Evolutionary conservation across 2,329 filamentous ascomycete genomes (phyloP), one percentile per base, ranked within the genome.

Genomic region (Geosmithia putterillii): DNA sequence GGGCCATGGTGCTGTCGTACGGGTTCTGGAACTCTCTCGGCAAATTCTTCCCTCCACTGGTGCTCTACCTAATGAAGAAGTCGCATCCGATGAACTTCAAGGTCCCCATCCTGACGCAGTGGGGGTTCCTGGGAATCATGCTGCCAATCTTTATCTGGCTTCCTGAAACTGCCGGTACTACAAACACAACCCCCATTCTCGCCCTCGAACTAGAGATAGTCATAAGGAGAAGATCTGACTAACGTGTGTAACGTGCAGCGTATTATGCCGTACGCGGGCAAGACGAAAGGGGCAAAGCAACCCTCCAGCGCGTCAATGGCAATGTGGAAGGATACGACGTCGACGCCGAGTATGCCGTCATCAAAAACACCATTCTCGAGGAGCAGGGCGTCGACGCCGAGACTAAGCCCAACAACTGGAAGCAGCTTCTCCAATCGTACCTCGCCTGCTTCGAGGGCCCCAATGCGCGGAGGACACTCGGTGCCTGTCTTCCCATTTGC

Each of bases 1-100:
- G 66, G 18, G 57, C 61, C 3, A 34, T 58, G 3, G 57, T 67
- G 28, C 65, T 67, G 47, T 54, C 56, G 7, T 66, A 67, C 45
- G 63, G 54, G 42, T 59, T 66, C 48, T 70, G 67, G 67, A 69
- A 62, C 47, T 59, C 61, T 1, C 23, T 68, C 0, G 67, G 67
- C 1, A 56, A 58, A n/a, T 60, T 70, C 28, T 64, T 63, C 34
- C 64, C 62, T 2, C 62, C 59, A 4, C 54, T 70, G 0, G 64
- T 65, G 1, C 51, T 70, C 3, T 57, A 67, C 20, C 44, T 50
- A 2, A 52, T 69, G 2, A 57, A 56, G 36, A 44, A 49, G 8
- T 42, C 42, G 0, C 49, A 60, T 22, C 59, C 60, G 0, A 50
- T 55, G 18, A 50, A 67, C 39, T 69, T 58, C 45, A 53, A 57